These are phyloP conservation scores for Huntiella decipiens DNA, from an alignment of 2,329 filamentous ascomycete genomes.

Conservation along the genomic window DNA sequence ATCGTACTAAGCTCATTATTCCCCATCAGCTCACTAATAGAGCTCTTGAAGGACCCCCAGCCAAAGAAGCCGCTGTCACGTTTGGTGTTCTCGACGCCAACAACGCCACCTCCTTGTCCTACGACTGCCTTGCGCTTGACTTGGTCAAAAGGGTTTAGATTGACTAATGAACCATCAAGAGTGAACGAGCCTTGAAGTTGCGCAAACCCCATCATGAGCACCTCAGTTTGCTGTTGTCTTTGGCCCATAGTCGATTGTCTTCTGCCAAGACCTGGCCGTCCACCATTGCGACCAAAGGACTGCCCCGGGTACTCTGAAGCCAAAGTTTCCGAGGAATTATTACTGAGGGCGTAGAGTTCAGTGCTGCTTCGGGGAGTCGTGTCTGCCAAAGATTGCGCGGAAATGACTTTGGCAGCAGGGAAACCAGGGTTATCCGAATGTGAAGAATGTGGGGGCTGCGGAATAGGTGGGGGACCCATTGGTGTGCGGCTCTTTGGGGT, in stretches of 20 bases:
- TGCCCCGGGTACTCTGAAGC: conserved; percentile 69
- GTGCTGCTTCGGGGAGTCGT: conserved; percentile 78
- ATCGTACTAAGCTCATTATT: conserved; percentile 78
- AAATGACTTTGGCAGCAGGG: conserved; percentile 50
- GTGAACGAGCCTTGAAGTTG: conserved; percentile 86
- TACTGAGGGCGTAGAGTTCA: conserved; percentile 88
- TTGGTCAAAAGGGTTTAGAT: conserved; percentile 78
- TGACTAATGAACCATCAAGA: conserved; percentile 77
- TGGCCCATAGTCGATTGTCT: conserved; percentile 26
- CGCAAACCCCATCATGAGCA: conserved; percentile 93
- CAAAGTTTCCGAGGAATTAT: conserved; percentile 83
- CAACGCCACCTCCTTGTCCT: conserved; percentile 70
- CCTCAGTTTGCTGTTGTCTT: conserved; percentile 42
- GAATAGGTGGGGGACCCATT: background rate
- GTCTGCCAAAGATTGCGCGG: conserved; percentile 31
- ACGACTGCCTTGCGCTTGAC: conserved; percentile 89
- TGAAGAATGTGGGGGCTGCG: background rate
- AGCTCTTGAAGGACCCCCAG: conserved; percentile 76
- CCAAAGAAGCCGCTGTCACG: conserved; percentile 63
- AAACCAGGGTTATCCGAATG: conserved; percentile 30
- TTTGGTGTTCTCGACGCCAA: conserved; percentile 57
- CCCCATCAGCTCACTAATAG: conserved; percentile 72
- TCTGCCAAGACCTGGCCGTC: conserved; percentile 26
- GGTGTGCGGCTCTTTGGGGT: conserved; percentile 1
- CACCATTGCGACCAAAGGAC: conserved; percentile 14